Percentiles rank a stretch among this genome's conserved stretches.
These are phyloP conservation scores for Polyporus tsugae DNA, from an alignment of 1,284 basidiomycete genomes.

Conservation along the genomic window DNA sequence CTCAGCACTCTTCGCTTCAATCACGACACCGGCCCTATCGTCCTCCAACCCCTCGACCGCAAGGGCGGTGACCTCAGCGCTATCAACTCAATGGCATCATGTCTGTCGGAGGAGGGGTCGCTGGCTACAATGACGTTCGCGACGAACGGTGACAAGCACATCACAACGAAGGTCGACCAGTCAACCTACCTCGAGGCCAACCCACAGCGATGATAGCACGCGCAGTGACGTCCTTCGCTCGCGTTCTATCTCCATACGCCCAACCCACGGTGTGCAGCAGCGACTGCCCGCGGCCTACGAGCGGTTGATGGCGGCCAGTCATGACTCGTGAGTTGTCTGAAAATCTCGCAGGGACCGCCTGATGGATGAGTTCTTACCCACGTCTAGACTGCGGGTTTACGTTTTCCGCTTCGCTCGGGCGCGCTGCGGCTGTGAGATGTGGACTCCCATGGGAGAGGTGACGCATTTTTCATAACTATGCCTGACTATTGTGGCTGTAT, in stretches of 20 bases:
- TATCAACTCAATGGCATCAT: neutral
- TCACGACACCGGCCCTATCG: slow-evolving; percentile 19
- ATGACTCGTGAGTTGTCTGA: neutral
- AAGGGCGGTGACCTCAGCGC: neutral
- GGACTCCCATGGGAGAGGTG: neutral
- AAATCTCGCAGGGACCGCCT: neutral
- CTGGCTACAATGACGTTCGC: slow-evolving; percentile 11
- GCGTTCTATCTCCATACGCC: neutral
- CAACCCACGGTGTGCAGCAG: neutral
- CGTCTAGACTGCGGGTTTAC: neutral
- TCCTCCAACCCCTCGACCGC: slow-evolving; percentile 22
- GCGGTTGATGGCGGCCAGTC: slow-evolving; percentile 1
- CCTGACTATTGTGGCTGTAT: slow-evolving; percentile 1
- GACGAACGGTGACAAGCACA: neutral
- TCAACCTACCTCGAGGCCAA: neutral
- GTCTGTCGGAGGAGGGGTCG: slow-evolving; percentile 13
- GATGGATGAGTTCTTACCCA: neutral
- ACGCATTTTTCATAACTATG: neutral
- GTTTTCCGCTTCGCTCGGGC: neutral
- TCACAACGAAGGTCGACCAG: neutral
- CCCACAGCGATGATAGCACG: neutral
- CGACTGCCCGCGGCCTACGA: neutral
- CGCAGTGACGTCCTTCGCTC: neutral
- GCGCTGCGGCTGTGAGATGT: neutral
- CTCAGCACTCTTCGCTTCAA: slow-evolving; percentile 33